Percentiles rank a stretch among this genome's conserved stretches.
Evolutionary conservation across 345 rosid species (phyloP).

Genomic region (Sapria himalayana): DNA sequence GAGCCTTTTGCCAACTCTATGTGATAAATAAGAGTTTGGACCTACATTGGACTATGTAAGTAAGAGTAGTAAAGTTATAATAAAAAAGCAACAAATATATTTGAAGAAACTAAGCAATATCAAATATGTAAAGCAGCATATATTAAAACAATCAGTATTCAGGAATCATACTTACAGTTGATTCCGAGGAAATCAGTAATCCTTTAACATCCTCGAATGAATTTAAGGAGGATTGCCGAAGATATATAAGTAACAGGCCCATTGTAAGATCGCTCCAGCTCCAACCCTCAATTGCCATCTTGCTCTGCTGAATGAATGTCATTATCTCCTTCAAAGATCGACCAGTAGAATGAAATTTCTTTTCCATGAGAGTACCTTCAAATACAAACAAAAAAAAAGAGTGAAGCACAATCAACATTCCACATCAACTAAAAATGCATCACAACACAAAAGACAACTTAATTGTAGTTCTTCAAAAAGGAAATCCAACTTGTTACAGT

Average conservation of each 20-base stretch:
- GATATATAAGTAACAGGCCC: constrained; percentile 79
- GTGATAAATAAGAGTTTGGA: constrained; percentile 69
- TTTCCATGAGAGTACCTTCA: constrained; percentile 12
- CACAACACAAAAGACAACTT: too few species aligned
- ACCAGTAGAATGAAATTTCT: constrained; percentile 24
- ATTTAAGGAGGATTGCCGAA: constrained; percentile 58
- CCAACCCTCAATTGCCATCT: constrained; percentile 80
- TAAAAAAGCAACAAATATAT: too few species aligned
- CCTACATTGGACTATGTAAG: too few species aligned
- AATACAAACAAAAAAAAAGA: background rate
- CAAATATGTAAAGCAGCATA: too few species aligned
- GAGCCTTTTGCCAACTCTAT: constrained; percentile 64
- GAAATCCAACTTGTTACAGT: too few species aligned
- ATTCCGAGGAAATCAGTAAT: constrained; percentile 38
- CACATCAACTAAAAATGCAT: too few species aligned
- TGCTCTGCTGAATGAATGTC: constrained; percentile 75
- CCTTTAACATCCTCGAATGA: constrained; percentile 56
- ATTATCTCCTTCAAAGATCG: constrained; percentile 63
- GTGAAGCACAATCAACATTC: too few species aligned
- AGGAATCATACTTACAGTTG: constrained; percentile 26
- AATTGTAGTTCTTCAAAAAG: too few species aligned
- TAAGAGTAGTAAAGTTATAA: too few species aligned
- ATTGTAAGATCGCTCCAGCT: constrained; percentile 79
- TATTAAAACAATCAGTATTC: constrained; percentile 5
- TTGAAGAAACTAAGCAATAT: too few species aligned